Evolutionary conservation across 73 alveolate genomes (phyloP), one percentile per base, ranked within the genome.

Genomic region (Paramecium octaurelia): DNA sequence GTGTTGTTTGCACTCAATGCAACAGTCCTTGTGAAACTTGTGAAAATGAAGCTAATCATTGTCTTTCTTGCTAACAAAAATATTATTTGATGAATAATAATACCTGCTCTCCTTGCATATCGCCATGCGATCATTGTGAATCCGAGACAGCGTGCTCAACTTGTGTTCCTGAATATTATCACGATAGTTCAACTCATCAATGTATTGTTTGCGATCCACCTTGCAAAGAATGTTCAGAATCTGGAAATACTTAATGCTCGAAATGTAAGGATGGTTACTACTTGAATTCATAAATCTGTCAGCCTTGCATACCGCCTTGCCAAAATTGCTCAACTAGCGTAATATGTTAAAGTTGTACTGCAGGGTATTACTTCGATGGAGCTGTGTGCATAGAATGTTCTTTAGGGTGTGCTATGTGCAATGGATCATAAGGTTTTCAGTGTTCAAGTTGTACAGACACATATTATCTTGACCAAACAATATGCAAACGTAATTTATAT

Each of bases 1-100:
- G 8, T 75, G 14, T 1, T 68, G 57, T 18, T 57, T 83, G 92
- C 14, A 4, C 84, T 8, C 4, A 31, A 21, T 87, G 93, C 58
- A 14, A n/a, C 27, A 50, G 35, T n/a, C 54, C 93, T 5, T 87
- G 93, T 27, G 21, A 58, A 2, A 87, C 85, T 87, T 87, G 93
- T 31, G 71, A 76, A 24, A 68, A 0, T 68, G 24, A 40, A 12
- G 50, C 50, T 0, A 5, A 50, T 12, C 24, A 68, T 68, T 68
- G 84, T 68, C 27, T 68, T n/a, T 18, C 34, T 54, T 54, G 69
- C 8, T 16, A 54, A 18, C 31, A 31, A n/a, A 54, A 16, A 54
- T 54, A n/a, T 35, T 54, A 54, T 34, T 18, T 54, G 29, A 23
- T 16, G 12, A 18, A 54, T 54, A 54, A 54, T 54, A 54, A 54